These are phyloP conservation scores for Penicillium concentricum DNA, from an alignment of 2,329 filamentous ascomycete genomes.

Conservation along the genomic window DNA sequence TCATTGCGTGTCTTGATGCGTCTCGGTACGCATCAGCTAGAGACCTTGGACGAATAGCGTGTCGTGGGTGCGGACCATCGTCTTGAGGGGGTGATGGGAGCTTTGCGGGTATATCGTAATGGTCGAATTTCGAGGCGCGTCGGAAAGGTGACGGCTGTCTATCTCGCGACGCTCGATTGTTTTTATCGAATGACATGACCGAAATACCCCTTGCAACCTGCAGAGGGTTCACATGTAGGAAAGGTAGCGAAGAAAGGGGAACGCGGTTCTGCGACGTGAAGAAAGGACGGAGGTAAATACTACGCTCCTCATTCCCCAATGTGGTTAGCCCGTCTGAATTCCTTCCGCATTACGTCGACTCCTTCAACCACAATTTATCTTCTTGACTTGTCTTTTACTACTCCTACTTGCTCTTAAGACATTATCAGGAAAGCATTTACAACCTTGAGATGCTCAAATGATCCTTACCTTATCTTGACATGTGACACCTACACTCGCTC, in stretches of 20 bases:
- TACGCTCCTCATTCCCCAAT: conserved; percentile 23
- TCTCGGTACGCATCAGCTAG: conserved; percentile 42
- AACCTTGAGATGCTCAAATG: conserved; percentile 5
- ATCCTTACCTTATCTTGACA: conserved; percentile 9
- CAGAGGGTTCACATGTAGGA: conserved; percentile 4
- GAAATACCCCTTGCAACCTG: conserved; percentile 10
- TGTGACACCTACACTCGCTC: conserved; percentile 16
- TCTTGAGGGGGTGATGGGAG: conserved; percentile 29
- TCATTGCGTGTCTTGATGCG: conserved; percentile 30
- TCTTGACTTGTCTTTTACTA: background rate
- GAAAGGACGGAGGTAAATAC: conserved; percentile 13
- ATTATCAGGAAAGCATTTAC: conserved; percentile 13
- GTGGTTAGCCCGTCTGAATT: conserved; percentile 15
- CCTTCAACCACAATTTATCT: background rate
- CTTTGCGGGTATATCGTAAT: conserved; percentile 30
- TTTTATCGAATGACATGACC: conserved; percentile 35
- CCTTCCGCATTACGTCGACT: background rate
- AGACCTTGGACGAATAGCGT: conserved; percentile 38
- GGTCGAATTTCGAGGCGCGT: conserved; percentile 30
- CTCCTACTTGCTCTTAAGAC: background rate
- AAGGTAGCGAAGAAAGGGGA: background rate
- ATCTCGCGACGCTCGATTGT: conserved; percentile 26
- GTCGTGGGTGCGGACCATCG: conserved; percentile 29
- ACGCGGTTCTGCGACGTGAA: background rate
- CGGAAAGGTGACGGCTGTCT: conserved; percentile 34